Percentiles rank a stretch among this genome's conserved stretches.
Conservation (phyloP, 78 protist species). For the Mantamonas sphyraenae region DNA sequence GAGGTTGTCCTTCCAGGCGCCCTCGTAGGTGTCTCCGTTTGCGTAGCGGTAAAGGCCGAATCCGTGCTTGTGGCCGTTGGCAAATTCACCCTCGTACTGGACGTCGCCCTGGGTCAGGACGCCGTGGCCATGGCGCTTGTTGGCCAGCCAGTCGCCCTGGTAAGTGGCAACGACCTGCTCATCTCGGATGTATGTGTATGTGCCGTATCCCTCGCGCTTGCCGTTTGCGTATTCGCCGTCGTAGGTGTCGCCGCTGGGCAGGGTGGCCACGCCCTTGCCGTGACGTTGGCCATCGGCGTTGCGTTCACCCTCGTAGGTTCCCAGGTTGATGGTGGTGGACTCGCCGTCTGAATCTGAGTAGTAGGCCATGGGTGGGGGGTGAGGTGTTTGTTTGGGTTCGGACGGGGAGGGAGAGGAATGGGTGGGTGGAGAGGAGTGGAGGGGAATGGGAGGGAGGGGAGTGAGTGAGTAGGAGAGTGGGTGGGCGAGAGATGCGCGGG, state of each 20-base stretch:
- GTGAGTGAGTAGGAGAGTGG: too few species aligned
- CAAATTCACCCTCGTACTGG: background rate
- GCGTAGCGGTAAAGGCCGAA: background rate
- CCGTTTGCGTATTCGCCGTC: background rate
- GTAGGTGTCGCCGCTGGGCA: background rate
- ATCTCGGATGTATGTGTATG: background rate
- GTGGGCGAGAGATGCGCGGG: too few species aligned
- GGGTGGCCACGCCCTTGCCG: background rate
- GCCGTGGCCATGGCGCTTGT: background rate
- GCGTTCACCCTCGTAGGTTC: background rate
- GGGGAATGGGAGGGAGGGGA: too few species aligned
- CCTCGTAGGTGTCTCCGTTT: background rate
- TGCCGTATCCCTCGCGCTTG: background rate
- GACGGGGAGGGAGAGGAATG: too few species aligned
- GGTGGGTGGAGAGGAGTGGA: too few species aligned
- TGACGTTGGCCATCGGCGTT: background rate
- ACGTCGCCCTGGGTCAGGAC: too few species aligned
- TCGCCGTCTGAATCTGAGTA: too few species aligned
- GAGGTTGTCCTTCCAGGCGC: background rate
- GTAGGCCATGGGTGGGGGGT: too few species aligned
- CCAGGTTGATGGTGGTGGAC: too few species aligned
- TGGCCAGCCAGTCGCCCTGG: background rate
- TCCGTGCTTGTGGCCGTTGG: slow-evolving; percentile 5
- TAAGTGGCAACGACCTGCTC: background rate
- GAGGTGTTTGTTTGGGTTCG: too few species aligned